Percentiles rank a stretch among this genome's conserved stretches.
These are phyloP conservation scores for Claviceps arundinis DNA, from an alignment of 2,329 filamentous ascomycete species.

Conservation along the genomic window DNA sequence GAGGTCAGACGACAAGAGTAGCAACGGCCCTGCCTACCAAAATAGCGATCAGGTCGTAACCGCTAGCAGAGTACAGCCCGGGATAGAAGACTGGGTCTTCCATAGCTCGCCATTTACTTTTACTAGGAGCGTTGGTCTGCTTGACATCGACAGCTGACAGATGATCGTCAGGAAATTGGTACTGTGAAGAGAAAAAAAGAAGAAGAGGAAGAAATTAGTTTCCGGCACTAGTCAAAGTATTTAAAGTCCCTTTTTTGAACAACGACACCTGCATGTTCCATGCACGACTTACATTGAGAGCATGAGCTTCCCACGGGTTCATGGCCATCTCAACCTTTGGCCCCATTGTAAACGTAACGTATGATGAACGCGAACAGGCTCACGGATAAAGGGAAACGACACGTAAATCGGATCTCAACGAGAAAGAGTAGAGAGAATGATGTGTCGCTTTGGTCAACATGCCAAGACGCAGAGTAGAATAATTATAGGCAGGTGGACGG, in stretches of 20 bases:
- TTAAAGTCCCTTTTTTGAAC: background rate
- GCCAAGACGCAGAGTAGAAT: background rate
- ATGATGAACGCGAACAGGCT: background rate
- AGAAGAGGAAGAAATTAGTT: background rate
- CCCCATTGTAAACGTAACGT: slow-evolving; percentile 1
- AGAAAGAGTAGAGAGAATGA: background rate
- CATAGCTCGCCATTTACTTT: slow-evolving; percentile 14
- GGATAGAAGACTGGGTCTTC: slow-evolving; percentile 40
- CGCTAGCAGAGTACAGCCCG: slow-evolving; percentile 40
- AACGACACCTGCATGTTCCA: background rate
- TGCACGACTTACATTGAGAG: slow-evolving; percentile 18
- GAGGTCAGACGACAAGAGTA: background rate
- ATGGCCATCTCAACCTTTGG: slow-evolving; percentile 9
- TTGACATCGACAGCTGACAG: slow-evolving; percentile 1
- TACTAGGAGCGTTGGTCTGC: background rate
- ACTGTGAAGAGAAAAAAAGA: slow-evolving; percentile 4
- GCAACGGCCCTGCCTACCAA: slow-evolving; percentile 27
- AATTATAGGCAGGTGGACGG: background rate
- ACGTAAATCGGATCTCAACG: background rate
- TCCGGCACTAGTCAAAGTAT: background rate
- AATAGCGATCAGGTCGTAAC: slow-evolving; percentile 42
- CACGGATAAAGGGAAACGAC: background rate
- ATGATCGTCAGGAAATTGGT: slow-evolving; percentile 8
- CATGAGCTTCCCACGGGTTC: slow-evolving; percentile 23
- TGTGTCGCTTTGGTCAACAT: background rate